Conservation (phyloP, 2,329 filamentous ascomycete species). For the Nothomitra cinnamomea region DNA sequence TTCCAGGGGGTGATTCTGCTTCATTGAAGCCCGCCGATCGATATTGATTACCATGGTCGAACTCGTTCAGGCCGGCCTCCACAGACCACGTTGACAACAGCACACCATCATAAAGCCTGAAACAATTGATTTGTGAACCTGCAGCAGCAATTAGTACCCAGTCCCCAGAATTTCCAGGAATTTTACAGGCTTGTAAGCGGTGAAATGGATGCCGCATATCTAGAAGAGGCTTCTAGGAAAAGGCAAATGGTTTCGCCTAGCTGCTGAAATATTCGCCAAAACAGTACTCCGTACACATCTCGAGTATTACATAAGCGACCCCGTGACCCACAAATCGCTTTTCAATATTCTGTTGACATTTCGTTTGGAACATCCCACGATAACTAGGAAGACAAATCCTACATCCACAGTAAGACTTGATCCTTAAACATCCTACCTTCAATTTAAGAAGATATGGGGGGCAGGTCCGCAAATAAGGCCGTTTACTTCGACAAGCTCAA, state of each 20-base stretch:
- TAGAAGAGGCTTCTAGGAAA: background rate
- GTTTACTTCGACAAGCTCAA: slow-evolving; percentile 99
- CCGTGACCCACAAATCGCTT: slow-evolving; percentile 5
- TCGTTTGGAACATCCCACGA: background rate
- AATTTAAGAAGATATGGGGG: slow-evolving; percentile 96
- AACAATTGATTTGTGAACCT: slow-evolving; percentile 53
- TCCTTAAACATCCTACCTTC: slow-evolving; percentile 99
- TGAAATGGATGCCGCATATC: slow-evolving; percentile 7
- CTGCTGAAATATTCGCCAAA: background rate
- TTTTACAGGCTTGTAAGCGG: background rate
- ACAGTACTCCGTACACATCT: background rate
- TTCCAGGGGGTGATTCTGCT: slow-evolving; percentile 24
- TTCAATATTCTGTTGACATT: slow-evolving; percentile 4
- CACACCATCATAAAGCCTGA: slow-evolving; percentile 39
- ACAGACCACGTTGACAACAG: slow-evolving; percentile 44
- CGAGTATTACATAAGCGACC: background rate
- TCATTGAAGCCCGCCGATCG: slow-evolving; percentile 8
- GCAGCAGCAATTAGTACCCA: slow-evolving; percentile 54
- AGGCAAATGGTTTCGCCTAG: no score
- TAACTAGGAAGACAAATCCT: background rate
- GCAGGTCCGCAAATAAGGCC: slow-evolving; percentile 86
- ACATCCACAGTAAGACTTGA: slow-evolving; percentile 24
- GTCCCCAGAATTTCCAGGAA: slow-evolving; percentile 1
- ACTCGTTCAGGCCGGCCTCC: background rate
- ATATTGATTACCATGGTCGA: background rate